Conservation (phyloP, 495 filamentous ascomycete genomes). For the Penicillium samsonianum region DNA sequence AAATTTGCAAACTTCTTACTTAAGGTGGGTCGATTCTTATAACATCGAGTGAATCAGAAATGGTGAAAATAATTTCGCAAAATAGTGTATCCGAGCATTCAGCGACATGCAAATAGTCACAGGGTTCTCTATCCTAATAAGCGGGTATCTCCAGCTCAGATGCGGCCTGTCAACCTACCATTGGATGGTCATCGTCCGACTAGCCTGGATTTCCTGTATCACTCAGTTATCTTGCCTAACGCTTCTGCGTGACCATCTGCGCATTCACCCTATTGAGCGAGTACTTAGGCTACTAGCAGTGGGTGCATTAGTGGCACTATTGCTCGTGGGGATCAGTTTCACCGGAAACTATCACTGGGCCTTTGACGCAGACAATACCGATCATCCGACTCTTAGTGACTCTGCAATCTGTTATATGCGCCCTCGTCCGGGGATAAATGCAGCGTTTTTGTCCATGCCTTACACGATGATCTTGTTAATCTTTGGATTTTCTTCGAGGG, state of each 20-base stretch:
- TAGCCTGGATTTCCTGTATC: constrained; percentile 44
- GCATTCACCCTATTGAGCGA: neutral
- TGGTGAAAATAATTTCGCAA: too few relatives aligned
- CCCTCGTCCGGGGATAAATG: too few relatives aligned
- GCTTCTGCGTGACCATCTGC: constrained; percentile 20
- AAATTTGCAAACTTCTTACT: too few relatives aligned
- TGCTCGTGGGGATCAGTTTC: neutral
- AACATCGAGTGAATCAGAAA: too few relatives aligned
- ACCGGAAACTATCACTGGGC: constrained; percentile 2
- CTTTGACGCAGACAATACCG: neutral
- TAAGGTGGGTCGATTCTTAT: too few relatives aligned
- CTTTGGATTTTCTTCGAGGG: too few relatives aligned
- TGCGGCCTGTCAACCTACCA: constrained; percentile 33
- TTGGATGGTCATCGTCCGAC: constrained; percentile 29
- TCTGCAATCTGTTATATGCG: too few relatives aligned
- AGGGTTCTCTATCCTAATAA: constrained; percentile 23
- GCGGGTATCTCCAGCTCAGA: constrained; percentile 17
- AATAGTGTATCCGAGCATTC: too few relatives aligned
- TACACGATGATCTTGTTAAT: too few relatives aligned
- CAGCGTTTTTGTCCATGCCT: too few relatives aligned
- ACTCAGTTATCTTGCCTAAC: constrained; percentile 40
- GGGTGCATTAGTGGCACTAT: neutral
- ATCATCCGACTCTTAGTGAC: too few relatives aligned
- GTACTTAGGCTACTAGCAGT: neutral
- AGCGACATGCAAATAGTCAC: too few relatives aligned